A percentile compares a stretch with the other conserved stretches of the same genome.
Evolutionary conservation across 2,329 filamentous ascomycete genomes (phyloP).

Genomic region (Clathrospora elynae): DNA sequence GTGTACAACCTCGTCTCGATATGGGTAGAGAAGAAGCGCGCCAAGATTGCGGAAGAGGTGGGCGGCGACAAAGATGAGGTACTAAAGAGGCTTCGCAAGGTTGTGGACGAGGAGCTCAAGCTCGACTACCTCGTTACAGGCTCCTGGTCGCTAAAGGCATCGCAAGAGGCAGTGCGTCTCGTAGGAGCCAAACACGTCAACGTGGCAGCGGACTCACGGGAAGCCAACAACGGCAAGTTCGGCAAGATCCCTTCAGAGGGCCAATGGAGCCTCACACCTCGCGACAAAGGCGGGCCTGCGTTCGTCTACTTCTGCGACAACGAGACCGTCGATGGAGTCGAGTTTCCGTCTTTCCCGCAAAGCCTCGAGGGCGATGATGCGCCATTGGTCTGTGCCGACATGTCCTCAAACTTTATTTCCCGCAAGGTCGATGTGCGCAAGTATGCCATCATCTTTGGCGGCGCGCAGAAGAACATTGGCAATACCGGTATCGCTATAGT

Average conservation of each 20-base stretch:
- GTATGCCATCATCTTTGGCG: constrained; percentile 83
- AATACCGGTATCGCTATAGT: constrained; percentile 84
- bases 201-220: constrained; percentile 69
- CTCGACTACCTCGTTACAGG: constrained; percentile 91
- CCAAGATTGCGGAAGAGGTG: constrained; percentile 63
- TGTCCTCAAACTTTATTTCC: constrained; percentile 92
- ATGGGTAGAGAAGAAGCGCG: constrained; percentile 75
- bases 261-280: constrained; percentile 72
- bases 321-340: constrained; percentile 91
- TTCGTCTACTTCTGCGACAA: constrained; percentile 93
- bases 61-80: constrained; percentile 61
- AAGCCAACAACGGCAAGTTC: constrained; percentile 77
- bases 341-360: constrained; percentile 77
- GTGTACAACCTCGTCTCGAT: constrained; percentile 82
- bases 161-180: constrained; percentile 78
- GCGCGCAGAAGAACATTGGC: constrained; percentile 93
- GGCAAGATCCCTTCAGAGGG: constrained; percentile 79
- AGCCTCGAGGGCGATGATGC: constrained; percentile 68
- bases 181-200: constrained; percentile 81
- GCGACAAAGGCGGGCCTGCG: constrained; percentile 60
- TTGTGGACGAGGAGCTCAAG: constrained; percentile 72
- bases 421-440: constrained; percentile 76
- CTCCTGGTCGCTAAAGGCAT: constrained; percentile 87
- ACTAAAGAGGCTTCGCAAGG: constrained; percentile 64
- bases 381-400: constrained; percentile 81